Conservation (phyloP, 805 yeast genomes). For the Wickerhamia fluorescens region DNA sequence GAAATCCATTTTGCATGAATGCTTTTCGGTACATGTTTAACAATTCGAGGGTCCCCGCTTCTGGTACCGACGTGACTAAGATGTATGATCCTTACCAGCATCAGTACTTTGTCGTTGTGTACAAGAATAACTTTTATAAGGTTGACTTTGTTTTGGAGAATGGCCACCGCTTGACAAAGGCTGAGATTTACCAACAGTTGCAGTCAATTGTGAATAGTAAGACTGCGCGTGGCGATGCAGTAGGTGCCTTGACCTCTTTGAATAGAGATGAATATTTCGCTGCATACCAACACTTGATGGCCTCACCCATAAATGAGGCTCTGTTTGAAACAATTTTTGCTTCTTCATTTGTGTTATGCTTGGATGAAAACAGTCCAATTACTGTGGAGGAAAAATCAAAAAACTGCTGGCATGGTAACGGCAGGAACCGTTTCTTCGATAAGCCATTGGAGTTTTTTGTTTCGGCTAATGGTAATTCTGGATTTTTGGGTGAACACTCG, state of each 20-base stretch:
- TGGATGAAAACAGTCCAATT: constrained; percentile 67
- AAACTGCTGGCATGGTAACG: constrained; percentile 94
- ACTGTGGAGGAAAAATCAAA: constrained; percentile 79
- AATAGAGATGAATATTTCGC: constrained; percentile 79
- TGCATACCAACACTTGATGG: constrained; percentile 49
- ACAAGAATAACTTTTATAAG: constrained; percentile 77
- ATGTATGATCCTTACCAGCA: constrained; percentile 43
- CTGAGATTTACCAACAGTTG: constrained; percentile 52
- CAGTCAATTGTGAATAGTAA: constrained; percentile 39
- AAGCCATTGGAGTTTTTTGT: constrained; percentile 85
- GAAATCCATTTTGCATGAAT: constrained; percentile 89
- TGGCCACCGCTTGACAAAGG: constrained; percentile 39
- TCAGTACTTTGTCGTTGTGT: constrained; percentile 64
- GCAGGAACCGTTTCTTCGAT: constrained; percentile 83
- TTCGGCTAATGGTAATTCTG: constrained; percentile 77
- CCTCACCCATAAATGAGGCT: constrained; percentile 54
- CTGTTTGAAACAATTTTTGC: constrained; percentile 65
- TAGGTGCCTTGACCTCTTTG: constrained; percentile 77
- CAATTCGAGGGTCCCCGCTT: constrained; percentile 73
- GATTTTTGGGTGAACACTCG: constrained; percentile 94
- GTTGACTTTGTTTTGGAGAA: constrained; percentile 46
- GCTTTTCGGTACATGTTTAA: constrained; percentile 88
- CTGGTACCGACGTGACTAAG: constrained; percentile 55
- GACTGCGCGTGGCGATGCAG: constrained; percentile 41
- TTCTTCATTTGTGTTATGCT: constrained; percentile 72